Evolutionary conservation across 306 rosid species (phyloP), one percentile per base, ranked within the genome.

Genomic region (Pyrus bretschneideri): DNA sequence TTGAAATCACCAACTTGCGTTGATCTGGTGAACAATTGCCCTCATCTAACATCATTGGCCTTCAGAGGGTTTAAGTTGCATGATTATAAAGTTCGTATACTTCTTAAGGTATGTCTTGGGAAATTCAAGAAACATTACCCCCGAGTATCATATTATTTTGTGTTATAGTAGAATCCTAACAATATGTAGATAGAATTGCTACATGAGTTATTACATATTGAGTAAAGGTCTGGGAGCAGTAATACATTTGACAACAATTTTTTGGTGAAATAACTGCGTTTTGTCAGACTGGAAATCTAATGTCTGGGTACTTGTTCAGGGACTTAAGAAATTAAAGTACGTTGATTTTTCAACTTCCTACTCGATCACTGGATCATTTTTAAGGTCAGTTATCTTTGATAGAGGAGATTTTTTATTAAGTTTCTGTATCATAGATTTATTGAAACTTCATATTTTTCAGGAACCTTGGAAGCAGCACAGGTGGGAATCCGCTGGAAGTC

Each of bases 11-110:
- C 89, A 69, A 93, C 99, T 62, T 95, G 98, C 66, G 46, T 68
- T 75, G 91, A 82, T 81, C 88, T 95, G n/a, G 90, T 89, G 61
- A 80, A 70, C 72, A 86, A 79, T 75, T 95, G 99, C 79, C 98
- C 97, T 69, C 86, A 81, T 89, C 81, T 95, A 77, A 81, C 83
- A 29, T 91, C 99, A 82, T 86, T 95, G 88, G 89, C 98, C 70
- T 96, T 95, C 54, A 86, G 98, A 87, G 99, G 99, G 82, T 92
- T 90, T 86, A 95, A 91, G 87, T 85, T 95, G 81, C 97, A 92
- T 27, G 99, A 95, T 86, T 83, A 72, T 67, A 95, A 95, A 87
- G 92, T 95, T 75, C 96, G 99, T 61, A 87, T 82, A 78, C 88
- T 95, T 76, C 81, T 95, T 78, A 95, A 95, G 98, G 99, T 95